Conservation (phyloP, 2,329 filamentous ascomycete genomes). For the Periconia digitata region DNA sequence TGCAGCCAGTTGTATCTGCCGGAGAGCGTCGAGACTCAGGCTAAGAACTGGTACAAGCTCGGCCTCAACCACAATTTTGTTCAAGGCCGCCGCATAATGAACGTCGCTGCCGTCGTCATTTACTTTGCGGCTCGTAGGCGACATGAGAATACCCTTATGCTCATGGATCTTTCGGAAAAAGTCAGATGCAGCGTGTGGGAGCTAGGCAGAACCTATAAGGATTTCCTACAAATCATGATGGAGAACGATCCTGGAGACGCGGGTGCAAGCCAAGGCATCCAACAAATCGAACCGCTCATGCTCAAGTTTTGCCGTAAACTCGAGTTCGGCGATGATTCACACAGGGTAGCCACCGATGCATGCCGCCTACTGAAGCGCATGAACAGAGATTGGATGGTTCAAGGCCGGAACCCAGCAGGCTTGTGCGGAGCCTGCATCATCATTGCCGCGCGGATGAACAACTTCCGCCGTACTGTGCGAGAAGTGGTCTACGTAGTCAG, state of each 20-base stretch:
- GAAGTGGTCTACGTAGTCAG: constrained; percentile 99
- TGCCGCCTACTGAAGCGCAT: constrained; percentile 86
- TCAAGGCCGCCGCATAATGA: constrained; percentile 74
- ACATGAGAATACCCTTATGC: constrained; percentile 79
- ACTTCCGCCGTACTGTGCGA: constrained; percentile 86
- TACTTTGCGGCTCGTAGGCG: constrained; percentile 85
- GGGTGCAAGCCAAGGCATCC: constrained; percentile 55
- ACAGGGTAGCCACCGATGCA: constrained; percentile 85
- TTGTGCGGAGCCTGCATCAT: constrained; percentile 93
- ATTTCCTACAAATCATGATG: constrained; percentile 67
- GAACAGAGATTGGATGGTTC: constrained; percentile 96
- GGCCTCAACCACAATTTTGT: constrained; percentile 62
- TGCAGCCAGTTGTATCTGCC: constrained; percentile 43
- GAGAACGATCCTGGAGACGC: constrained; percentile 57
- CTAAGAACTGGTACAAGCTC: constrained; percentile 47
- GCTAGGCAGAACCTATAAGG: constrained; percentile 86
- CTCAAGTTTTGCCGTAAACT: constrained; percentile 88
- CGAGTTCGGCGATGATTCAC: constrained; percentile 81
- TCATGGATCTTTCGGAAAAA: constrained; percentile 93
- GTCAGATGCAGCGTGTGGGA: constrained; percentile 86
- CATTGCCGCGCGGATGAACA: constrained; percentile 96
- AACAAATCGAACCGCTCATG: constrained; percentile 84
- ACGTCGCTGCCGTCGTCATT: constrained; percentile 86
- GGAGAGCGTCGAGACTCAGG: constrained; percentile 41
- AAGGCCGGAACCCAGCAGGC: constrained; percentile 88